Evolutionary conservation across 2,329 filamentous ascomycete species (phyloP).

Genomic region (Ophiostoma himal-ulmi): DNA sequence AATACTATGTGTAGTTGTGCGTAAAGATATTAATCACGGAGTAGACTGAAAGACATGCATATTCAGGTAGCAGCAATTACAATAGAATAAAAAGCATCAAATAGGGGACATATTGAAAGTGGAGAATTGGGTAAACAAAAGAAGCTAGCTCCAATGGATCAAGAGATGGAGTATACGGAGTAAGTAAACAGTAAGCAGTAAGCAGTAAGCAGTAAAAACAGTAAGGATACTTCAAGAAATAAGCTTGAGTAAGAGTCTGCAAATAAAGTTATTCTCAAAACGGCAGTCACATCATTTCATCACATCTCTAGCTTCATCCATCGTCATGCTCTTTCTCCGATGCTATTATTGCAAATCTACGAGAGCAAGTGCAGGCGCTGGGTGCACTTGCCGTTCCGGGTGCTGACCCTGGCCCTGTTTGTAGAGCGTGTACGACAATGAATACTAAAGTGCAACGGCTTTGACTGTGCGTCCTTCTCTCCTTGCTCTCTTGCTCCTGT

Average conservation of each 20-base stretch:
- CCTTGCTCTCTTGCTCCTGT: not conserved
- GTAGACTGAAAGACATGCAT: not conserved
- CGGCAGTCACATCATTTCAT: conserved; percentile 5
- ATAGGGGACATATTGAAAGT: not conserved
- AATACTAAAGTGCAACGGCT: not conserved
- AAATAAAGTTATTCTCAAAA: conserved; percentile 1
- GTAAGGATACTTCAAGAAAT: not conserved
- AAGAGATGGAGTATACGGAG: not conserved
- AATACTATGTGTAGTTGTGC: not conserved
- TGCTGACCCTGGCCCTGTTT: not conserved
- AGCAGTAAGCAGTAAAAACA: not conserved
- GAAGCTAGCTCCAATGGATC: not conserved
- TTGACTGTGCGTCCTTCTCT: not conserved
- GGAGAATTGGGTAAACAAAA: not conserved
- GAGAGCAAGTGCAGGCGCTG: not conserved
- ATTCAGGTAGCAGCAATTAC: not conserved
- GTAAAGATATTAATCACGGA: not conserved
- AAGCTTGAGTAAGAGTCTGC: not conserved
- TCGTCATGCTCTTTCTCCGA: not conserved
- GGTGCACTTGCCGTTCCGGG: not conserved
- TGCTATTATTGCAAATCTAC: not conserved
- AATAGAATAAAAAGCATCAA: not conserved
- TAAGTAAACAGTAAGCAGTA: not conserved
- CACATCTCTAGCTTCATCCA: conserved; percentile 3
- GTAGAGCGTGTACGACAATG: not conserved